These are phyloP conservation scores for Ophiostoma australiae DNA, from an alignment of 2,329 filamentous ascomycete species.

Conservation along the genomic window DNA sequence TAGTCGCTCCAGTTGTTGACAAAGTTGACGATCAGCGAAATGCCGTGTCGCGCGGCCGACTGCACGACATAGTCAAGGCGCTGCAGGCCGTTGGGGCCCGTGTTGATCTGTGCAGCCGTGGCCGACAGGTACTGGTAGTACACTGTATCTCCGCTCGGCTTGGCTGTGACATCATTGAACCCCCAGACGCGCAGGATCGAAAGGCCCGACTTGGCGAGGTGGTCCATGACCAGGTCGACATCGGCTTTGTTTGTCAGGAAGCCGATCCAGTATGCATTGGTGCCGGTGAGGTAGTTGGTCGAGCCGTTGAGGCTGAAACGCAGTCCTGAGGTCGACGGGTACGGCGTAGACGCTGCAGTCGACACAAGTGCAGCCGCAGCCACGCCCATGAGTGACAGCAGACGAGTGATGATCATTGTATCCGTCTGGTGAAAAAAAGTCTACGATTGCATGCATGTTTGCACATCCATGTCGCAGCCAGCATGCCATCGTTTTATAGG, in stretches of 20 bases:
- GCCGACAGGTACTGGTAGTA: constrained; percentile 53
- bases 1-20: constrained; percentile 69
- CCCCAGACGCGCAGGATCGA: constrained; percentile 47
- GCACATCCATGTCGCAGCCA: background rate
- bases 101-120: constrained; percentile 55
- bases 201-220: constrained; percentile 47
- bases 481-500: background rate
- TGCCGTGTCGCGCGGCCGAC: constrained; percentile 52
- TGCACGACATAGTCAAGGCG: constrained; percentile 48
- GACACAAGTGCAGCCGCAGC: background rate
- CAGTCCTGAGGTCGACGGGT: background rate
- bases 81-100: constrained; percentile 56
- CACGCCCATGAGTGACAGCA: background rate
- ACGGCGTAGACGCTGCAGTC: background rate
- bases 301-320: constrained; percentile 41
- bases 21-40: constrained; percentile 61
- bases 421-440: background rate
- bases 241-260: constrained; percentile 51
- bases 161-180: constrained; percentile 54
- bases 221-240: constrained; percentile 48
- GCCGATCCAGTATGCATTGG: constrained; percentile 53
- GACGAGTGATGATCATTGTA: background rate
- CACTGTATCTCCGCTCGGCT: constrained; percentile 36
- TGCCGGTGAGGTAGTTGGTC: constrained; percentile 48
- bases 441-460: background rate